Percentiles rank a stretch among this genome's conserved stretches.
phyloP scores from a whole-genome alignment of 768 basidiomycete species.

The Tylopilus subfusipes region DNA sequence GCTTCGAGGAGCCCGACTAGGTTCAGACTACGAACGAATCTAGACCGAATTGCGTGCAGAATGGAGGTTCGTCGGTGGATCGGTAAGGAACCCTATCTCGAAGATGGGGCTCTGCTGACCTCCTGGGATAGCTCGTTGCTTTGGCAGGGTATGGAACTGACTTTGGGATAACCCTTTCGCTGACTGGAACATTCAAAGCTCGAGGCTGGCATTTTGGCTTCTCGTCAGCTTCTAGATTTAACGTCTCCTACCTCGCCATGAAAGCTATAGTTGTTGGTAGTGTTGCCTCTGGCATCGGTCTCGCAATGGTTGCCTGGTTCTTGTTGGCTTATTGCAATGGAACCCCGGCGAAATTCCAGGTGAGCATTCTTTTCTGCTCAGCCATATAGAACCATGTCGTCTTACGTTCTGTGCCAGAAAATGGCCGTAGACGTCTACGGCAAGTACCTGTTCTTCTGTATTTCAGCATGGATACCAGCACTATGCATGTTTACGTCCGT shows the following conservation, averaged over 20 bases:
- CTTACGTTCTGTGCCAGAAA: constrained; percentile 11
- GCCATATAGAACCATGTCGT: too few species aligned
- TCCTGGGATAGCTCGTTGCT: constrained; percentile 49
- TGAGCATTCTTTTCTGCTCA: constrained; percentile 27
- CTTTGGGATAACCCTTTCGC: neutral
- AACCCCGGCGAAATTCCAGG: constrained; percentile 50
- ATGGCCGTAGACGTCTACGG: constrained; percentile 51
- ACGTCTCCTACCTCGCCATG: constrained; percentile 43
- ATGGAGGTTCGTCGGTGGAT: constrained; percentile 64
- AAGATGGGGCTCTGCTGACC: neutral
- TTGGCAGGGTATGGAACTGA: constrained; percentile 47
- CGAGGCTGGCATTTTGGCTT: constrained; percentile 65
- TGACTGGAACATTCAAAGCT: constrained; percentile 26
- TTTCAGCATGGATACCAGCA: constrained; percentile 61
- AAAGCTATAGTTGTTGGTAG: constrained; percentile 56
- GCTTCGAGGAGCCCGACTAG: constrained; percentile 36
- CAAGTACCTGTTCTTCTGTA: constrained; percentile 64
- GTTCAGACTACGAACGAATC: constrained; percentile 51
- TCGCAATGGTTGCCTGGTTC: constrained; percentile 63
- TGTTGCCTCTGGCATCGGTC: constrained; percentile 61
- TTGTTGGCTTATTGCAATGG: constrained; percentile 58
- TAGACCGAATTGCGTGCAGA: constrained; percentile 50
- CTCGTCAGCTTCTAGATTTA: constrained; percentile 48
- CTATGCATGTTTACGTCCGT: constrained; percentile 57
- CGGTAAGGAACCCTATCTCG: constrained; percentile 36